These are phyloP conservation scores for Candida labiduridarum DNA, from an alignment of 1,139 yeast species.

Conservation along the genomic window DNA sequence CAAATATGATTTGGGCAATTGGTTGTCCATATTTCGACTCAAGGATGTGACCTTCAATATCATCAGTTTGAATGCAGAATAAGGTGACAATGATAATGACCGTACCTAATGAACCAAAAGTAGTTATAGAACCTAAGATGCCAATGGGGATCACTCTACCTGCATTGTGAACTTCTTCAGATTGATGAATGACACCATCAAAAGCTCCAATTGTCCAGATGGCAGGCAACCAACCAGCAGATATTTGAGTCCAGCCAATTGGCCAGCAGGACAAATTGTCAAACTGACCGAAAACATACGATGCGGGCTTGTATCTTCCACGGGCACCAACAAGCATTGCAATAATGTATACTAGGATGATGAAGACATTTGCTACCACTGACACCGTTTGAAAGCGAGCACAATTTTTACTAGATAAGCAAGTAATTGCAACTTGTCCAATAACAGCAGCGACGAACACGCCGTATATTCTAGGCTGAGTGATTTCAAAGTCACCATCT, in stretches of 20 bases:
- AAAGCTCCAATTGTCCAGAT: constrained; percentile 70
- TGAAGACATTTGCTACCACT: constrained; percentile 53
- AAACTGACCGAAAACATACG: constrained; percentile 55
- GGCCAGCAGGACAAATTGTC: constrained; percentile 61
- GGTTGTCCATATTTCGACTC: constrained; percentile 53
- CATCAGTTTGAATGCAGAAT: constrained; percentile 55
- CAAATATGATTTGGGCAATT: constrained; percentile 65
- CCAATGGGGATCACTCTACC: constrained; percentile 69
- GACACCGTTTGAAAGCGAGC: constrained; percentile 64
- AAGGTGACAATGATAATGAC: constrained; percentile 53
- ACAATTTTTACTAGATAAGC: constrained; percentile 41
- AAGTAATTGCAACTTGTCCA: constrained; percentile 30
- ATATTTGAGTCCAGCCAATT: constrained; percentile 63
- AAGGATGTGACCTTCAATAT: constrained; percentile 43
- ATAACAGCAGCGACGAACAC: constrained; percentile 36
- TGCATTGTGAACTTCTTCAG: constrained; percentile 71
- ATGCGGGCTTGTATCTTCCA: constrained; percentile 31
- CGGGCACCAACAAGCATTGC: constrained; percentile 63
- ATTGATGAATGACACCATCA: constrained; percentile 72
- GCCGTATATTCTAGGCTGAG: constrained; percentile 36
- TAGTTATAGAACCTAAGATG: constrained; percentile 47
- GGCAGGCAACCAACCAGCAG: constrained; percentile 63
- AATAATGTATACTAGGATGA: constrained; percentile 60
- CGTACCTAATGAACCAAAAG: constrained; percentile 65
- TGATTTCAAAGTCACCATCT: constrained; percentile 34